Base-by-base conservation (phyloP, 352 stramenopile genomes). In the Pythium grandisporangium region DNA sequence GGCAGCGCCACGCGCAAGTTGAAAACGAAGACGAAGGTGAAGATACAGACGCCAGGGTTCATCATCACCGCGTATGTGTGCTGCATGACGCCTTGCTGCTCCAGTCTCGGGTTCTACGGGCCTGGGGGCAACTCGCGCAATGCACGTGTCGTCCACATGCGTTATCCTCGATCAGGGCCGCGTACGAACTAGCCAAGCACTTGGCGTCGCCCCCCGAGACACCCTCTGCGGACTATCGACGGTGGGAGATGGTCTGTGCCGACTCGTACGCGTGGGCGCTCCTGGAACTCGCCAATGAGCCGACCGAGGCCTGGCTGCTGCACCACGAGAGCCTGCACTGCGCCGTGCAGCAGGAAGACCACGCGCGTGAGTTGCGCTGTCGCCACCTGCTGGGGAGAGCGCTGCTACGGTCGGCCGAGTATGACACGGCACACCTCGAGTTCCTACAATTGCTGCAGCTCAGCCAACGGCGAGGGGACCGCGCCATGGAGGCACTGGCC, bases 321-420 rank as follows among this genome's bases (percentile, higher is more conserved):
- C 65, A 78, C 45, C 66, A 70, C 29, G 48, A 74, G 35, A 76
- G 46, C 22, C 45, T 84, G 11, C 55, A 79, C 17, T 44, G 42
- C 14, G 58, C 71, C 0, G 27, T 82, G 5, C 27, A 64, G 5
- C 34, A 33, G 13, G 48, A 61, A 12, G 61, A 82, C 24, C 48
- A 46, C 6, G 38, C 52, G n/a, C 79, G 72, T 37, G 64, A 78
- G 23, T 45, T 82, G 10, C 44, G 55, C 20, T 58, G 53, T 30
- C 68, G 66, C 42, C 51, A 76, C 26, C 42, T 65, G 21, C 38
- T 82, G 23, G 69, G 51, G 0, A 52, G 61, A 35, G 58, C 56
- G 30, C 38, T 75, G 14, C 42, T 63, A 3, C 48, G 55, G 2
- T 61, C 69, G 37, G 40, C 61, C n/a, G 55, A 78, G 21, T 55